Evolutionary conservation across 768 basidiomycete species (phyloP).

Genomic region (Sporobolomyces pararoseus): DNA sequence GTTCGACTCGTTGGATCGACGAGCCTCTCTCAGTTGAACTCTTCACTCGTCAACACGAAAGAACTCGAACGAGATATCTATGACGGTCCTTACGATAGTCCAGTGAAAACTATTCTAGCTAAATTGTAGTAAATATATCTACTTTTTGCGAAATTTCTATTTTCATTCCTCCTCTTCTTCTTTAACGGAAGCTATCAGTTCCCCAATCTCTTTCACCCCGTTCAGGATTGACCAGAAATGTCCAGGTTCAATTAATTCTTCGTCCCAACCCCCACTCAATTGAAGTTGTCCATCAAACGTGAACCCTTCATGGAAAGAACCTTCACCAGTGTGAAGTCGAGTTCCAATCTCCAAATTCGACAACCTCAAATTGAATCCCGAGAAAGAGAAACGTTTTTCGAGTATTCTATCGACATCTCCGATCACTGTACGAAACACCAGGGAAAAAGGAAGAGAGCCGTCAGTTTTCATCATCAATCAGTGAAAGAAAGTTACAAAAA

Average conservation of each 20-base stretch:
- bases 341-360: constrained; percentile 23
- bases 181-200: not conserved
- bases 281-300: constrained; percentile 31
- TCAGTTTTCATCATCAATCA: not conserved
- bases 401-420: constrained; percentile 38
- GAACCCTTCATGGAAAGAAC: constrained; percentile 29
- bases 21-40: constrained; percentile 49
- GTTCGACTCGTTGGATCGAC: constrained; percentile 52
- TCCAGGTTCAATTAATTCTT: not conserved
- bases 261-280: constrained; percentile 2
- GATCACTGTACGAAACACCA: constrained; percentile 20
- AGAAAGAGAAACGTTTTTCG: constrained; percentile 11
- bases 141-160: not conserved
- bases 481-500: not conserved
- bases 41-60: constrained; percentile 29
- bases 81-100: constrained; percentile 24
- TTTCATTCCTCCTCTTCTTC: not conserved
- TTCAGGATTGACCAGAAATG: not conserved
- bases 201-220: not conserved
- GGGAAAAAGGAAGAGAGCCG: no score
- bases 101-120: constrained; percentile 10
- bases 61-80: constrained; percentile 25
- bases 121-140: constrained; percentile 13
- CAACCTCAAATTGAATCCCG: not conserved
- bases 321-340: constrained; percentile 36